Evolutionary conservation across 306 rosid genomes (phyloP).

Genomic region (Lagenaria siceraria): DNA sequence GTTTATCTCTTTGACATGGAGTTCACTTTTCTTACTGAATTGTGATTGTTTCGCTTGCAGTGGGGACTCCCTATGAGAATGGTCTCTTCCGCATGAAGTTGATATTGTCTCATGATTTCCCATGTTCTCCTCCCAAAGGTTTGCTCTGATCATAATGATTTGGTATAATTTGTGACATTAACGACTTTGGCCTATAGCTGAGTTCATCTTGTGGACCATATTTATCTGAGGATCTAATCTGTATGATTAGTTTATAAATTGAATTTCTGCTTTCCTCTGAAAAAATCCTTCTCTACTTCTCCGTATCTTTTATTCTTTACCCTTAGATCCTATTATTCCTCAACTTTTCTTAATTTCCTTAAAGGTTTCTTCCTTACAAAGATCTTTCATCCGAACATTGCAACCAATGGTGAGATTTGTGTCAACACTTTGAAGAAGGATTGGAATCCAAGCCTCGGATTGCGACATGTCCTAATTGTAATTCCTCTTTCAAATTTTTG

Average conservation of each 20-base stretch:
- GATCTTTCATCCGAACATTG: conserved; percentile 91
- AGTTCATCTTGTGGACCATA: neutral
- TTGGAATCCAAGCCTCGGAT: conserved; percentile 95
- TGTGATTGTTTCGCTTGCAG: conserved; percentile 35
- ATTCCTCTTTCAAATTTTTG: conserved; percentile 14
- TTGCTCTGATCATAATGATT: conserved; percentile 10
- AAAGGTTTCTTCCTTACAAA: conserved; percentile 82
- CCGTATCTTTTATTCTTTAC: neutral
- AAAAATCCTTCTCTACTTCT: neutral
- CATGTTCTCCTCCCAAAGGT: conserved; percentile 95
- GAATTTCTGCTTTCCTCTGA: neutral
- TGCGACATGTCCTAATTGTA: conserved; percentile 85
- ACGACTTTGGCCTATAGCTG: neutral
- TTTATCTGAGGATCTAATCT: neutral
- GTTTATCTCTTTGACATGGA: neutral
- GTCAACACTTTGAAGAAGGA: conserved; percentile 93
- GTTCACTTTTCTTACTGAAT: conserved; percentile 11
- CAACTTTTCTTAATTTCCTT: neutral
- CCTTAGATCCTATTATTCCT: neutral
- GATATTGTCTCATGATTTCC: conserved; percentile 70
- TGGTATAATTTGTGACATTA: neutral
- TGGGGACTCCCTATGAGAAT: conserved; percentile 90
- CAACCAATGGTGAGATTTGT: conserved; percentile 88
- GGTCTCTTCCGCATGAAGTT: conserved; percentile 97
- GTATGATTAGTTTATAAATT: neutral